phyloP scores from a whole-genome alignment of 495 filamentous ascomycete species.

The Neurospora tetraspora region DNA sequence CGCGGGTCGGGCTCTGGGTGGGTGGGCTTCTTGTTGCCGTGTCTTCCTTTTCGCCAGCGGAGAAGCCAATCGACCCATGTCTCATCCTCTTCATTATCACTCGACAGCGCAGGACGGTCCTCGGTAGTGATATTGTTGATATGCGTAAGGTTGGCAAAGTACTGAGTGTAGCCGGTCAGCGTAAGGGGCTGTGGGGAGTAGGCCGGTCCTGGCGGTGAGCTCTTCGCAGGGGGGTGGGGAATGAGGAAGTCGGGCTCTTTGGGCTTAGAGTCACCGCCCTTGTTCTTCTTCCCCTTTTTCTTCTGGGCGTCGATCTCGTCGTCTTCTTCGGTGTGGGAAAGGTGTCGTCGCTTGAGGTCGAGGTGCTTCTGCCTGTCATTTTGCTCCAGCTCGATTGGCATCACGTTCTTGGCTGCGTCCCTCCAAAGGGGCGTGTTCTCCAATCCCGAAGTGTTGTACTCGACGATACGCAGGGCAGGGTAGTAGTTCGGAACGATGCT shows the following conservation, averaged over 20 bases:
- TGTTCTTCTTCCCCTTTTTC: slow-evolving; percentile 45
- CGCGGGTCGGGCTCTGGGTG: slow-evolving; percentile 42
- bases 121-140: slow-evolving; percentile 52
- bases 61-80: slow-evolving; percentile 17
- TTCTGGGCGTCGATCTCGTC: slow-evolving; percentile 15
- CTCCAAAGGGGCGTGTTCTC: slow-evolving; percentile 42
- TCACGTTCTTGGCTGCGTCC: slow-evolving; percentile 12
- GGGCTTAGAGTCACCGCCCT: slow-evolving; percentile 41
- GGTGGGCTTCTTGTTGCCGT: slow-evolving; percentile 44
- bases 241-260: slow-evolving; percentile 53
- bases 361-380: slow-evolving; percentile 11
- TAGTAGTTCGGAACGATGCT: slow-evolving; percentile 92
- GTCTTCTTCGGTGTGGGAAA: neutral
- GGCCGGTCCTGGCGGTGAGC: slow-evolving; percentile 73
- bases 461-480: slow-evolving; percentile 72
- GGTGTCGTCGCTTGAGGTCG: slow-evolving; percentile 8
- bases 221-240: slow-evolving; percentile 62
- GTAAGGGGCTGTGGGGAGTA: slow-evolving; percentile 81
- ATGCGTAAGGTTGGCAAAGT: slow-evolving; percentile 82
- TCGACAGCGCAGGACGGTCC: neutral
- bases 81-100: slow-evolving; percentile 6
- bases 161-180: slow-evolving; percentile 72
- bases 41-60: slow-evolving; percentile 45
- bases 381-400: neutral
- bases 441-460: slow-evolving; percentile 87